A percentile compares a stretch with the other conserved stretches of the same genome.
Evolutionary conservation across 495 filamentous ascomycete genomes (phyloP).

Genomic region (Xeromyces bisporus): DNA sequence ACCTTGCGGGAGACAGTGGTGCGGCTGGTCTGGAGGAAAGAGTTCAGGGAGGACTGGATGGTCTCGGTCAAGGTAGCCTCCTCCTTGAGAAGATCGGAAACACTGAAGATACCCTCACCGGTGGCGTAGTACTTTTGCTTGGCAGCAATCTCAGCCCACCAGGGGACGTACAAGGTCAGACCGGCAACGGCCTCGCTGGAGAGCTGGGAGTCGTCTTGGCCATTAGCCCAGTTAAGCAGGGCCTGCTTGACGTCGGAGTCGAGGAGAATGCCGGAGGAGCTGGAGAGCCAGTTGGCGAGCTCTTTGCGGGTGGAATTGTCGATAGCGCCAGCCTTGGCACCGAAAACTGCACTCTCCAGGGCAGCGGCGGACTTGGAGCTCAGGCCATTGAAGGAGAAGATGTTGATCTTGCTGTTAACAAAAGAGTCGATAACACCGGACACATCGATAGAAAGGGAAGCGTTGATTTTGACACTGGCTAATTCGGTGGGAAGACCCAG

Average conservation of each 20-base stretch:
- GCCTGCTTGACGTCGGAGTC: constrained; percentile 13
- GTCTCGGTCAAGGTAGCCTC: constrained; percentile 19
- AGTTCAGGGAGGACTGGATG: constrained; percentile 16
- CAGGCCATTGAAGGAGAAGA: constrained; percentile 14
- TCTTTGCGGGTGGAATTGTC: constrained; percentile 14
- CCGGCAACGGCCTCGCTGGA: constrained; percentile 14
- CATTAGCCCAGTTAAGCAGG: constrained; percentile 18
- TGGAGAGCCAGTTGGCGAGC: constrained; percentile 19
- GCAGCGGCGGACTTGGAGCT: constrained; percentile 24
- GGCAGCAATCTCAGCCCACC: constrained; percentile 20
- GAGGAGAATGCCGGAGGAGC: constrained; percentile 9
- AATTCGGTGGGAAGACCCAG: constrained; percentile 19
- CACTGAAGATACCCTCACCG: constrained; percentile 24
- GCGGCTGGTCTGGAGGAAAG: constrained; percentile 13
- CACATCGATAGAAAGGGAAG: constrained; percentile 7
- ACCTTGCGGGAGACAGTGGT: constrained; percentile 13
- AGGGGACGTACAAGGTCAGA: constrained; percentile 22
- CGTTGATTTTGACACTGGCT: constrained; percentile 16
- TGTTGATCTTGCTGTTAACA: constrained; percentile 10
- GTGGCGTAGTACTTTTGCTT: constrained; percentile 23
- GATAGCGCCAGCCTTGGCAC: constrained; percentile 19
- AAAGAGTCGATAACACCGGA: constrained; percentile 8
- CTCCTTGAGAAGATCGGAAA: constrained; percentile 10
- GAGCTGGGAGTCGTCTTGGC: constrained; percentile 9
- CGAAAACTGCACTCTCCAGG: constrained; percentile 22